phyloP scores from a whole-genome alignment of 495 filamentous ascomycete species.

The Xylaria castorea region DNA sequence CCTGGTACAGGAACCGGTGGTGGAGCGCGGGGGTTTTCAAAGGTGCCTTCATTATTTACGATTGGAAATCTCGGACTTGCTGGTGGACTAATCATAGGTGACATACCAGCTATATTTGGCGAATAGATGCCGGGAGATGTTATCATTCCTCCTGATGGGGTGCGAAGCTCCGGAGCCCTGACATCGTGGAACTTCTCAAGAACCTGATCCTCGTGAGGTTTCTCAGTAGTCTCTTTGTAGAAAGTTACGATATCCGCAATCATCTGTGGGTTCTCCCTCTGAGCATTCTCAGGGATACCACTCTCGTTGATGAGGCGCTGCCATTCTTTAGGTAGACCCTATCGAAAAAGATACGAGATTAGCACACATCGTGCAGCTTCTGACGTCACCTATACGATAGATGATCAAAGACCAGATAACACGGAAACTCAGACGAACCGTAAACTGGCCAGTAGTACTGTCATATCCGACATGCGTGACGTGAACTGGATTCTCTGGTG shows the following conservation, averaged over 20 bases:
- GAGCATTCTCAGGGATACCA: conserved; percentile 94
- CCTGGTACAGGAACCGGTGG: conserved; percentile 78
- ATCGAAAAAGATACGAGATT: conserved; percentile 31
- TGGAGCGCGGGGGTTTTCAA: conserved; percentile 93
- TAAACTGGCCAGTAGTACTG: conserved; percentile 95
- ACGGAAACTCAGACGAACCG: conserved; percentile 63
- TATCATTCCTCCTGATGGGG: conserved; percentile 49
- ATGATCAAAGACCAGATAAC: background rate
- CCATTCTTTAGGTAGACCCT: conserved; percentile 98
- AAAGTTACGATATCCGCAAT: conserved; percentile 95
- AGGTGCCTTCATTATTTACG: conserved; percentile 85
- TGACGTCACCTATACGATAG: conserved; percentile 28
- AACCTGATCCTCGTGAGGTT: conserved; percentile 79
- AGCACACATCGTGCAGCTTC: conserved; percentile 35
- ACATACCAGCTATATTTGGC: conserved; percentile 59
- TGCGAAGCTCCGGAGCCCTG: conserved; percentile 63
- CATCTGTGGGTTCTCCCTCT: conserved; percentile 92
- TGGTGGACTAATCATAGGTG: conserved; percentile 78
- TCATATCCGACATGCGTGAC: conserved; percentile 98
- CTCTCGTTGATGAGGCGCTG: conserved; percentile 93
- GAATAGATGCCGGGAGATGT: conserved; percentile 55
- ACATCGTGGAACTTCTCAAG: conserved; percentile 97
- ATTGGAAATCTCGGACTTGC: conserved; percentile 91
- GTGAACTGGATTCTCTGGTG: conserved; percentile 95
- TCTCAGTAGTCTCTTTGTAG: conserved; percentile 90